Conservation (phyloP, 306 rosid species). For the Malus sieversii region DNA sequence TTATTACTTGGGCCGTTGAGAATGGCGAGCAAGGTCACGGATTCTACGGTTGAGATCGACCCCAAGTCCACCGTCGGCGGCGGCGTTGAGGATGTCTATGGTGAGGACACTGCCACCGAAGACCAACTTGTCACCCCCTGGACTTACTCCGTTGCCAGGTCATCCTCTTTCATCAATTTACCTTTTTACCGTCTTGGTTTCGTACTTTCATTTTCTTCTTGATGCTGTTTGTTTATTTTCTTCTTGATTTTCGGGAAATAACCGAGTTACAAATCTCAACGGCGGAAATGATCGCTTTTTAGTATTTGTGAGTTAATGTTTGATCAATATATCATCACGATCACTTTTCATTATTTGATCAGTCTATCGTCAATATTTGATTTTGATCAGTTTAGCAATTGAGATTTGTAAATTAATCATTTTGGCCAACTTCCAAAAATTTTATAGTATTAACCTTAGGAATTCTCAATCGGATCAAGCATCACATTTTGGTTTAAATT, state of each 20-base stretch:
- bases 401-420: not conserved
- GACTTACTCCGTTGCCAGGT: slow-evolving; percentile 95
- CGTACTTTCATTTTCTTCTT: no score
- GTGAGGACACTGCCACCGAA: slow-evolving; percentile 88
- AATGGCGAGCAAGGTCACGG: slow-evolving; percentile 63
- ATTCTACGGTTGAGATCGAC: slow-evolving; percentile 60
- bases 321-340: not conserved
- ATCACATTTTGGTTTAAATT: not conserved
- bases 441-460: not conserved
- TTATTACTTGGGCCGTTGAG: not conserved
- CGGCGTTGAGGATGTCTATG: slow-evolving; percentile 81
- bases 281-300: no score
- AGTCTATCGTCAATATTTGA: not conserved
- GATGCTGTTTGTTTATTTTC: not conserved
- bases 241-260: not conserved
- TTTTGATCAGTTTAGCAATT: not conserved
- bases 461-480: not conserved
- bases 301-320: not conserved
- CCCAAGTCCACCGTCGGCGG: slow-evolving; percentile 67
- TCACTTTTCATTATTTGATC: not conserved
- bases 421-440: not conserved
- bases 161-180: not conserved
- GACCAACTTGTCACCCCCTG: slow-evolving; percentile 85
- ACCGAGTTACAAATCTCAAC: no score
- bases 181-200: not conserved